Evolutionary conservation across 176 grass and related monocot species (phyloP).

Genomic region (Thinopyrum elongatum): DNA sequence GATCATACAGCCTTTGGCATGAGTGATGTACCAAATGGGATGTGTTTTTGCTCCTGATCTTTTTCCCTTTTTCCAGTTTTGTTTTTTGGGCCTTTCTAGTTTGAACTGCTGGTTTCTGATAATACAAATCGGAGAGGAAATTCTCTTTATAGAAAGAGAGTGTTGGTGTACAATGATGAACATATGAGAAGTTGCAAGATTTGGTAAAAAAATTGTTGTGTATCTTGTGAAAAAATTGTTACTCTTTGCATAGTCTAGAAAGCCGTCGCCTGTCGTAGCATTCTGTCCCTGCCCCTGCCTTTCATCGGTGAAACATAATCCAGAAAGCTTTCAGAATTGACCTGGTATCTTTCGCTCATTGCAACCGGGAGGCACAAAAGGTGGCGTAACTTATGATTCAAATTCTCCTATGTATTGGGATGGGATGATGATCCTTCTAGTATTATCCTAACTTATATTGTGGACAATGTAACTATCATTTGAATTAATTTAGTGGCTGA

Average conservation of each 20-base stretch:
- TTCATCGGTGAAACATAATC: too few relatives aligned
- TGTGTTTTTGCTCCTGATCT: not conserved
- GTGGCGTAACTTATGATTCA: too few relatives aligned
- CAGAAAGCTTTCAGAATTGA: too few relatives aligned
- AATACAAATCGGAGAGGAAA: not conserved
- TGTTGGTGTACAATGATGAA: not conserved
- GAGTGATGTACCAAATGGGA: not conserved
- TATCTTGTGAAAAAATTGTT: not conserved
- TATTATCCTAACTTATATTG: too few relatives aligned
- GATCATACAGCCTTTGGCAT: not conserved
- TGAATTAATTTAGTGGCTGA: too few relatives aligned
- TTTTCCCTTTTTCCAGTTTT: not conserved
- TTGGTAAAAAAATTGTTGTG: not conserved
- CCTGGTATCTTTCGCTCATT: too few relatives aligned
- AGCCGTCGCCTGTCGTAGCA: not conserved
- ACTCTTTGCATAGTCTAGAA: not conserved
- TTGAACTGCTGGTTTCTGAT: not conserved
- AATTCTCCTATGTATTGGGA: too few relatives aligned
- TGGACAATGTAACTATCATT: too few relatives aligned
- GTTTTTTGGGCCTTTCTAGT: not conserved
- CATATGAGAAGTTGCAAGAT: not conserved
- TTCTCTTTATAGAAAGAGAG: not conserved
- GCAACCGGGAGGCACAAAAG: too few relatives aligned
- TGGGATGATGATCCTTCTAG: too few relatives aligned
- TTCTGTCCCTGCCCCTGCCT: too few relatives aligned